Percentiles rank a stretch among this genome's conserved stretches.
Conservation (phyloP, 2,329 filamentous ascomycete genomes). For the Whalleya microplaca region DNA sequence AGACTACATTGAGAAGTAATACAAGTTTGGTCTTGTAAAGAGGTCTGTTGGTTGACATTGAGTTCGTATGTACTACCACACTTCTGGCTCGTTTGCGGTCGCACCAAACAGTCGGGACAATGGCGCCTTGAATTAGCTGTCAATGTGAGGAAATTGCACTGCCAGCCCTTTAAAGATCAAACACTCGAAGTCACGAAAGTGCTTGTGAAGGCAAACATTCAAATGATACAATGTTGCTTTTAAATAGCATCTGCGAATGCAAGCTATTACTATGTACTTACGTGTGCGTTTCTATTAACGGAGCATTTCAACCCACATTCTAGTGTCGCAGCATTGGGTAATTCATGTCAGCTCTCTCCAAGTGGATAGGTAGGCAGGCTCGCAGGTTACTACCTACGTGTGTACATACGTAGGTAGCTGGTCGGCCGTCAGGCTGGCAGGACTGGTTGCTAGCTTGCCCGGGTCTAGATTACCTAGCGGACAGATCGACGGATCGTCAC, state of each 20-base stretch:
- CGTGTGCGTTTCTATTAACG: too few species aligned
- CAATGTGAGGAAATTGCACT: too few species aligned
- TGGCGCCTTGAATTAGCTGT: not conserved
- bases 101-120: not conserved
- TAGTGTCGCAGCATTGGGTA: not conserved
- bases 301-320: not conserved
- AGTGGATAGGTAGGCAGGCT: too few species aligned
- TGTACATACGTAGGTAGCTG: too few species aligned
- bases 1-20: too few species aligned
- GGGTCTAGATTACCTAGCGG: not conserved
- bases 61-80: not conserved
- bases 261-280: not conserved
- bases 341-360: not conserved
- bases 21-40: too few species aligned
- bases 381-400: too few species aligned
- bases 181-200: not conserved
- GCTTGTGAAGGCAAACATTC: not conserved
- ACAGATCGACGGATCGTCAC: not conserved
- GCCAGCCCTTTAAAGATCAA: not conserved
- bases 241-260: not conserved
- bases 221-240: not conserved
- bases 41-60: not conserved
- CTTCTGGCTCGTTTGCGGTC: too few species aligned
- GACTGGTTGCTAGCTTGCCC: not conserved
- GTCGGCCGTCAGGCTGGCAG: too few species aligned